A percentile compares a stretch with the other conserved stretches of the same genome.
These are phyloP conservation scores for Blastobotrys attinorum DNA, from an alignment of 805 yeast species.

Conservation along the genomic window DNA sequence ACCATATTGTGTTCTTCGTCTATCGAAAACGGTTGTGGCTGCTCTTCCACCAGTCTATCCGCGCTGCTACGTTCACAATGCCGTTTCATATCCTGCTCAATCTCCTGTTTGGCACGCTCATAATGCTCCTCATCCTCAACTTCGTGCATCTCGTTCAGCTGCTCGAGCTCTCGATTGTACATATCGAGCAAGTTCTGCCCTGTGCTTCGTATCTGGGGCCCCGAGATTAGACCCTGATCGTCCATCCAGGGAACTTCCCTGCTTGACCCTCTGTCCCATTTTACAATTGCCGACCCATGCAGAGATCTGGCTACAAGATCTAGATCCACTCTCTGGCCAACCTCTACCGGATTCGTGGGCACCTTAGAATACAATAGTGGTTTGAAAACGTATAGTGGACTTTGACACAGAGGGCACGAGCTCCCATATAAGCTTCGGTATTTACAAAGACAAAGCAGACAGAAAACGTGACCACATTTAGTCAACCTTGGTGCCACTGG, in stretches of 20 bases:
- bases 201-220: background rate
- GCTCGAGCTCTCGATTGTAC: background rate
- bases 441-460: conserved; percentile 9
- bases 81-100: background rate
- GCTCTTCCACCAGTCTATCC: background rate
- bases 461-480: conserved; percentile 10
- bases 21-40: no score
- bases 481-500: conserved; percentile 11
- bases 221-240: background rate
- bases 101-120: background rate
- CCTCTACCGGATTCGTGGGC: background rate
- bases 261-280: background rate
- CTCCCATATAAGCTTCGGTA: conserved; percentile 3
- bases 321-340: conserved; percentile 1
- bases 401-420: conserved; percentile 10
- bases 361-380: conserved; percentile 1
- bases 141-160: background rate
- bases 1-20: no score
- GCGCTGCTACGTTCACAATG: no score
- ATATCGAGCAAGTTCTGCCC: background rate
- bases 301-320: conserved; percentile 2
- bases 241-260: background rate
- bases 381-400: conserved; percentile 5
- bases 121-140: background rate
- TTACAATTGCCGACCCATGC: background rate